phyloP scores from a whole-genome alignment of 257 asterid genomes.

The Solanum dulcamara region DNA sequence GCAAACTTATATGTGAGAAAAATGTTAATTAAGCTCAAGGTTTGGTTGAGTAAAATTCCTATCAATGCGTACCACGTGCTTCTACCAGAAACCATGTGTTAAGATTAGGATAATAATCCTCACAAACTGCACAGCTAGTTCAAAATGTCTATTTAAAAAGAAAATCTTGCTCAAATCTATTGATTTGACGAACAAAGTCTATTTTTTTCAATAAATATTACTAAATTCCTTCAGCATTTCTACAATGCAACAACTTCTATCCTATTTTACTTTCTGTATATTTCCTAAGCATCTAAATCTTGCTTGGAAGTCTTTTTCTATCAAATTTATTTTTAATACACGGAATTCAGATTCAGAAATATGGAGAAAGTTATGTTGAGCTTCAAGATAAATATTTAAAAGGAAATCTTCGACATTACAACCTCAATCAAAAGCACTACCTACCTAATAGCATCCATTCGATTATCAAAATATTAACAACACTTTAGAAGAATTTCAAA shows the following conservation, averaged over 20 bases:
- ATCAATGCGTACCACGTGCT: background rate
- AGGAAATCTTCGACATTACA: background rate
- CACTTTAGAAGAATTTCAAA: background rate
- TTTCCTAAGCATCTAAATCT: background rate
- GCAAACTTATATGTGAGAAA: background rate
- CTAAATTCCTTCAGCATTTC: background rate
- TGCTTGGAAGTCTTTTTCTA: background rate
- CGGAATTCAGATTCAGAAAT: background rate
- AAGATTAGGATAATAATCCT: background rate
- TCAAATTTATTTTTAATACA: background rate
- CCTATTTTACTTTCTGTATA: background rate
- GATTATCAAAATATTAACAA: background rate
- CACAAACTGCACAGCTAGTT: background rate
- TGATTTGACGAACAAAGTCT: background rate
- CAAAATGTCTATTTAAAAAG: background rate
- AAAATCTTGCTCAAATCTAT: background rate
- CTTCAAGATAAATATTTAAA: too few relatives aligned
- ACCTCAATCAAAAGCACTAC: background rate
- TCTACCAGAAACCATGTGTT: background rate
- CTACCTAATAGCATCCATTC: background rate
- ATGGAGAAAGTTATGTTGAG: background rate
- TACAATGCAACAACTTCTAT: background rate
- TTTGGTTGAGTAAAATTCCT: background rate
- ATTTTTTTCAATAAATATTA: background rate
- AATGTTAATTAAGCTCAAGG: background rate